A percentile compares a stretch with the other conserved stretches of the same genome.
Evolutionary conservation across 2,329 filamentous ascomycete genomes (phyloP).

Genomic region (Fusarium secorum): DNA sequence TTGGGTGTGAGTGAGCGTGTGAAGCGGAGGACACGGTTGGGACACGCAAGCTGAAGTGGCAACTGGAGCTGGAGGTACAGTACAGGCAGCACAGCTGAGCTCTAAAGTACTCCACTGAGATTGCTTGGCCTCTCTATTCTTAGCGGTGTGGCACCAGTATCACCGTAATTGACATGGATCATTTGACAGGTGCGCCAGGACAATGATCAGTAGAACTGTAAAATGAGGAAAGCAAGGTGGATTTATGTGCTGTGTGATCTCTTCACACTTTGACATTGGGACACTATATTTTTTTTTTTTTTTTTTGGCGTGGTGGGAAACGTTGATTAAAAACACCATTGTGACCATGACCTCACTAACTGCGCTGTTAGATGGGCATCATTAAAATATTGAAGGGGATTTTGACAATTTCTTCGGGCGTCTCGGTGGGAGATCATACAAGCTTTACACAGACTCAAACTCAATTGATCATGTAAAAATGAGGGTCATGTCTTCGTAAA

Average conservation of each 20-base stretch:
- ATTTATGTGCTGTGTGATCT: background rate
- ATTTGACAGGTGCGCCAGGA: background rate
- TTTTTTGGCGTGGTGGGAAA: background rate
- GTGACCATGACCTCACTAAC: background rate
- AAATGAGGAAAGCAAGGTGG: background rate
- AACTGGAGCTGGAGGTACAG: background rate
- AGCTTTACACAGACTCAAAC: background rate
- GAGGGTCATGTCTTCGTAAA: constrained; percentile 15
- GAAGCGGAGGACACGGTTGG: constrained; percentile 25
- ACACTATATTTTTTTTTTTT: background rate
- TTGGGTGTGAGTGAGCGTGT: background rate
- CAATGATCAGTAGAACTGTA: background rate
- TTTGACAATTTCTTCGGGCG: no score
- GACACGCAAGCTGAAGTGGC: constrained; percentile 21
- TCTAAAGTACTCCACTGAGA: constrained; percentile 24
- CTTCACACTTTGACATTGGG: background rate
- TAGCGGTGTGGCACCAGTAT: constrained; percentile 4
- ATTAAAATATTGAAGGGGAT: background rate
- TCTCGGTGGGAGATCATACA: background rate
- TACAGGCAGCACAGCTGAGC: background rate
- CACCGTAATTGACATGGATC: background rate
- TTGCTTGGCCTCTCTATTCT: constrained; percentile 19
- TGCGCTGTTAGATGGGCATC: background rate
- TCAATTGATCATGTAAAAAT: background rate
- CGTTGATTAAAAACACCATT: background rate